Evolutionary conservation across 148 eudicot genomes (phyloP).

Genomic region (Suaeda aralocaspica): DNA sequence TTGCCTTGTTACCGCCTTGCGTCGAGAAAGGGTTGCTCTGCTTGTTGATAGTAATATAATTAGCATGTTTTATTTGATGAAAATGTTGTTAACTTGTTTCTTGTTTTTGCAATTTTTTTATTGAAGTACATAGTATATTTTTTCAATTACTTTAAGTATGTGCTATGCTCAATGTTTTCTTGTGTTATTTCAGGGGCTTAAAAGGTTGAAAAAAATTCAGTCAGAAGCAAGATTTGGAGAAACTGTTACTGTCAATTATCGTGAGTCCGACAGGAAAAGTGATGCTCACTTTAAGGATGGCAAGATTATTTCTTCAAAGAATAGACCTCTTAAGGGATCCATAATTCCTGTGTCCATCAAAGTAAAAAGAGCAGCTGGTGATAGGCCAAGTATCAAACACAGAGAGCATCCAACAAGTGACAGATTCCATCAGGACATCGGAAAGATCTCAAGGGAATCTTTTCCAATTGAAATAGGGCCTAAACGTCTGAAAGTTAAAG

Average conservation of each 20-base stretch:
- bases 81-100: no score
- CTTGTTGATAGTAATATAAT: no score
- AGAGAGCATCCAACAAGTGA: conserved; percentile 20
- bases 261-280: conserved; percentile 14
- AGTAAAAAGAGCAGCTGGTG: conserved; percentile 38
- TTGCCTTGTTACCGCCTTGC: not conserved
- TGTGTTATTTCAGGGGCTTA: conserved; percentile 48
- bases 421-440: conserved; percentile 25
- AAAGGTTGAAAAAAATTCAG: conserved; percentile 56
- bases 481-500: conserved; percentile 67
- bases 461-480: conserved; percentile 42
- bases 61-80: no score
- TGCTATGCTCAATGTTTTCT: conserved; percentile 4
- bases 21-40: no score
- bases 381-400: conserved; percentile 30
- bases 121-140: not conserved
- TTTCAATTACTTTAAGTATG: not conserved
- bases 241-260: conserved; percentile 21
- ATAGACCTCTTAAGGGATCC: conserved; percentile 27
- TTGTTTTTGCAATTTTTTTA: not conserved
- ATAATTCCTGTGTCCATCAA: conserved; percentile 46
- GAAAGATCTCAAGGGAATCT: conserved; percentile 32
- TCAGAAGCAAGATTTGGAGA: conserved; percentile 36
- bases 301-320: conserved; percentile 20
- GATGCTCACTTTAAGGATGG: conserved; percentile 26